Evolutionary conservation across 495 filamentous ascomycete genomes (phyloP).

Genomic region (Podospora bellae-mahoneyi): DNA sequence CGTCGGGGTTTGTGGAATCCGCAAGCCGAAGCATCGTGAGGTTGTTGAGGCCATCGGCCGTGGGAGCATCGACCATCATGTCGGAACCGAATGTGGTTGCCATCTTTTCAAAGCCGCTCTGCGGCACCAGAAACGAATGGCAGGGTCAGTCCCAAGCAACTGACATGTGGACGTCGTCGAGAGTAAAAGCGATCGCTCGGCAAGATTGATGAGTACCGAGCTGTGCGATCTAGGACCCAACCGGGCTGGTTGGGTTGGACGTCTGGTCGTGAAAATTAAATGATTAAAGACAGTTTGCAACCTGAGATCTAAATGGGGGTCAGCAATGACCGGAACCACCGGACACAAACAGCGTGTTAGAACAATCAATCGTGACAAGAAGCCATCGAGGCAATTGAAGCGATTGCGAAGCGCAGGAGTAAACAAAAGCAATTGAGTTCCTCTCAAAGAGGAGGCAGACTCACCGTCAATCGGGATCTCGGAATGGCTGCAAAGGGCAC

Average conservation of each 20-base stretch:
- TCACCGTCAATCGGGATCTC: constrained; percentile 21
- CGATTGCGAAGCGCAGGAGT: background rate
- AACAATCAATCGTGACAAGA: background rate
- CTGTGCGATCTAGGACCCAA: constrained; percentile 11
- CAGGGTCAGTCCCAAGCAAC: constrained; percentile 33
- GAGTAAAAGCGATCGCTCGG: constrained; percentile 5
- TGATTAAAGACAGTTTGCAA: constrained; percentile 31
- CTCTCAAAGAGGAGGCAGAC: constrained; percentile 7
- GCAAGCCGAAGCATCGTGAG: constrained; percentile 15
- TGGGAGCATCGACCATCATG: constrained; percentile 34
- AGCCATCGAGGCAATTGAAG: background rate
- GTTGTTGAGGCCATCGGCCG: constrained; percentile 28
- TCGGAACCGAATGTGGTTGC: constrained; percentile 40
- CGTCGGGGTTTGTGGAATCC: constrained; percentile 12
- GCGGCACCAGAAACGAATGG: constrained; percentile 43
- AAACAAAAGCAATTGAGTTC: background rate
- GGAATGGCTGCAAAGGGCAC: constrained; percentile 22
- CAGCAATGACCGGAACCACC: constrained; percentile 17
- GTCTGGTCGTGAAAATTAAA: constrained; percentile 24
- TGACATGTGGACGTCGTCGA: constrained; percentile 40
- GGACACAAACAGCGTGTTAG: constrained; percentile 3
- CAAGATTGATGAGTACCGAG: constrained; percentile 1
- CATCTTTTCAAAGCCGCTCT: constrained; percentile 48
- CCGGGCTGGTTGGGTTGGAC: constrained; percentile 12
- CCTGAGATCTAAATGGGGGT: constrained; percentile 16